Base-by-base conservation (phyloP, 768 basidiomycete genomes). In the Pisolithus microcarpus region DNA sequence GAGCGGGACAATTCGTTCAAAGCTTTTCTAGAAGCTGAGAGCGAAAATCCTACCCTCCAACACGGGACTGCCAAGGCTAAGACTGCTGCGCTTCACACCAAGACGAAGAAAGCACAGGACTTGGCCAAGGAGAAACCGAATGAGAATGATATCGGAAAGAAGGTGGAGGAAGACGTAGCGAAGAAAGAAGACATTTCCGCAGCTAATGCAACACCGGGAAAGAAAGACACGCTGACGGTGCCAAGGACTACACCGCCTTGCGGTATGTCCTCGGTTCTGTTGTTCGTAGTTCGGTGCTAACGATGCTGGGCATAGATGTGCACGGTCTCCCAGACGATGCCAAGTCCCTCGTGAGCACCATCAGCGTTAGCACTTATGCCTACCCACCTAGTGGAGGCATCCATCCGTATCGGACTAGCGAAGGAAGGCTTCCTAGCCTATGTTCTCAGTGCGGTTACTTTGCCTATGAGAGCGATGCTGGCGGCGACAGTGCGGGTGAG, bases 1-100 rank as follows among this genome's bases (percentile, higher is more conserved):
- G 95, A 95, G 78, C 82, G 83, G 16, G 96, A 98, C 65, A 80
- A 87, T 50, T 88, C 84, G 63, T 99, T 91, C 75, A 81, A 84
- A 53, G 84, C 91, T 7, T 99, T 96, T 63, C 85, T 97, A 56
- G 78, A 86, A 58, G 87, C 92, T 31, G 94, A 99, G 66, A 93
- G 94, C 23, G 93, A 96, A 65, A 78, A 73, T 56, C 68, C 66
- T n/a, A 66, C 70, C 50, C 68, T 71, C 11, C 60, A 62, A 2
- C 66, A 56, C 19, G 65, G 58, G 43, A 56, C 56, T 6, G 54
- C 30, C 48, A 56, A 31, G 26, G 53, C 37, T 58, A 44, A 31
- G 44, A 53, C 43, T 55, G 54, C 26, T 28, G 18, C 23, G 45
- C 39, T 21, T 30, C 19, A 6, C 50, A 37, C 21, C 37, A 49